Evolutionary conservation across 23 red algal genomes (phyloP), one percentile per base, ranked within the genome.

Genomic region (Cyanidiococcus yangmingshanensis): DNA sequence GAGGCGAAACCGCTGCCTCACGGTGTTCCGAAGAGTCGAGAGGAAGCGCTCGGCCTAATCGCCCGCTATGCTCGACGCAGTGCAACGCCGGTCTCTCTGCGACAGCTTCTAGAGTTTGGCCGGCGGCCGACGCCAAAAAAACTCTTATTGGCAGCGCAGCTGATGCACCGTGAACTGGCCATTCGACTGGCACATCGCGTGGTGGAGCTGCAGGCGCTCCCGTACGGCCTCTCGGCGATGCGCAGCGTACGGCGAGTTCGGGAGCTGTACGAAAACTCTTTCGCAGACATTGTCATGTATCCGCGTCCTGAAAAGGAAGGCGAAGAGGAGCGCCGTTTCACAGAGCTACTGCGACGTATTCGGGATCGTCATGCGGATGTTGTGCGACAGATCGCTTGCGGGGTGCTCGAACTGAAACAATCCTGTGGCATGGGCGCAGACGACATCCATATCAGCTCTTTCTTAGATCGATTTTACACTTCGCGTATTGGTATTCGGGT

Each of bases 391-490:
- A 97, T 97, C 36, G 93, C 93, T 17, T 82, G 87, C 67, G 93
- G 87, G 0, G 86, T 97, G 39, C 79, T 97, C 1, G 93, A 97
- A 41, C 76, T 97, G 25, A 97, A 97, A 79, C 75, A 77, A 59
- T 57, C 83, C 37, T 90, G 82, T 59, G 93, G 93, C 0, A 41
- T 75, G 30, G 74, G 80, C 38, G 59, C 84, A 0, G 76, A 82
- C n/a, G 87, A 97, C 82, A 67, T 91, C n/a, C 83, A 89, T 75
- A 88, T 97, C 79, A 82, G 82, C 58, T 75, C 79, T 50, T 97
- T 97, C 68, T 68, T 97, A 1, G 93, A 97, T 40, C 79, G 93
- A 18, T 97, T 97, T 74, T 97, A 97, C 76, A 85, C 80, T 87
- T 91, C 88, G 24, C 75, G 93, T 2, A 97, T 97, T 67, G 87